Conservation (phyloP, 2,329 filamentous ascomycete genomes). For the Metarhizium guizhouense region DNA sequence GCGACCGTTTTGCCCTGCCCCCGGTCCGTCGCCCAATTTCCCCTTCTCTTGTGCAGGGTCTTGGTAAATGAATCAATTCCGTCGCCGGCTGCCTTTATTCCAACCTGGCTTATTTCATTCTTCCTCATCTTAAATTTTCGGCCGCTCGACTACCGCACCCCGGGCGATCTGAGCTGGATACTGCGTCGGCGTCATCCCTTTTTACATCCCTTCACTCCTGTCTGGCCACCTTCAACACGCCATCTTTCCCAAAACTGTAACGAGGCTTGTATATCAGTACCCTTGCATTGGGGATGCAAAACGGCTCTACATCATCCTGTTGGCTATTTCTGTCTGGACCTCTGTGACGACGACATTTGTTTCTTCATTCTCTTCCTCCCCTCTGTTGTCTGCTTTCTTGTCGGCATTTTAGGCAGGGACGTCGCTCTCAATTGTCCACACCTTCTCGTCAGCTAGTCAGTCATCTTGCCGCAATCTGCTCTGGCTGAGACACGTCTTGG, state of each 20-base stretch:
- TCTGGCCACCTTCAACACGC: neutral
- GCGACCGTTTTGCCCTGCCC: neutral
- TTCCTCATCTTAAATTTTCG: neutral
- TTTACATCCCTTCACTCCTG: neutral
- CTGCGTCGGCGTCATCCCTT: neutral
- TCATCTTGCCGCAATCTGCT: constrained; percentile 3
- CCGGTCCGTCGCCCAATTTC: constrained; percentile 2
- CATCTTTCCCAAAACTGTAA: neutral
- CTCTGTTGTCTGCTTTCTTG: neutral
- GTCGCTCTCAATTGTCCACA: neutral
- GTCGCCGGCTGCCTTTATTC: neutral
- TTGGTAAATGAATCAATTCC: neutral
- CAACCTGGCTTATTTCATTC: neutral
- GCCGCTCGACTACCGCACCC: neutral
- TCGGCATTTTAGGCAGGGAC: neutral
- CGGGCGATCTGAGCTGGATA: neutral
- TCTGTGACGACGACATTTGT: neutral
- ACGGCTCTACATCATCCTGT: neutral
- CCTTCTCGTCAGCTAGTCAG: neutral
- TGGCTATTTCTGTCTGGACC: neutral
- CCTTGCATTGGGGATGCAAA: no score
- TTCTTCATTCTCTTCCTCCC: neutral
- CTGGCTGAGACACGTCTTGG: constrained; percentile 8
- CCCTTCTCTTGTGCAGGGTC: neutral
- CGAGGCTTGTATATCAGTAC: neutral